phyloP scores from a whole-genome alignment of 805 yeast genomes.

The Kodamaea fukazawae region DNA sequence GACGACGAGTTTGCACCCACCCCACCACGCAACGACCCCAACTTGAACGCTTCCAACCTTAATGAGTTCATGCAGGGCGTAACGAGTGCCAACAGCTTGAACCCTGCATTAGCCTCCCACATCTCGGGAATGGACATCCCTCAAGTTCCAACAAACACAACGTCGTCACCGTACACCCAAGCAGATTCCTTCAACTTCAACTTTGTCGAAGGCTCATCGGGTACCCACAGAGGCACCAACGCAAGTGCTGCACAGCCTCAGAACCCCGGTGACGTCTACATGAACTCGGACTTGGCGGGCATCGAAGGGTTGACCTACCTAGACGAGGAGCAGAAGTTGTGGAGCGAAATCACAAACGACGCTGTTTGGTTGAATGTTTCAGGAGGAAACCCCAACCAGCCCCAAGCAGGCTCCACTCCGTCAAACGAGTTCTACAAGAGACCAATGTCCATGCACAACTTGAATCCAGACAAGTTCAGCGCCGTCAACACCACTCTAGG shows the following conservation, averaged over 20 bases:
- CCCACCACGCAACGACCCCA: neutral
- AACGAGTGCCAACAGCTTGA: slow-evolving; percentile 2
- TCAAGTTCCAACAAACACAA: neutral
- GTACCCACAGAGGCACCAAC: neutral
- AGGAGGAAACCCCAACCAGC: slow-evolving; percentile 21
- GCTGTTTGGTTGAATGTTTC: slow-evolving; percentile 64
- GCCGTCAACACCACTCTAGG: slow-evolving; percentile 1
- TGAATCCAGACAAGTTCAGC: slow-evolving; percentile 5
- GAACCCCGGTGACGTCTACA: slow-evolving; percentile 28
- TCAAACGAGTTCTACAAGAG: slow-evolving; percentile 14
- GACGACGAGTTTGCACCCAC: slow-evolving; percentile 41
- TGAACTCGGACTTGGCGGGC: slow-evolving; percentile 37
- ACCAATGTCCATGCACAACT: slow-evolving; percentile 6
- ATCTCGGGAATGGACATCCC: neutral
- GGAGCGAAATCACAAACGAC: slow-evolving; percentile 77
- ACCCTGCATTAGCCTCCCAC: neutral
- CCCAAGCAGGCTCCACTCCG: slow-evolving; percentile 10
- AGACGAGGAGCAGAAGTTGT: slow-evolving; percentile 50
- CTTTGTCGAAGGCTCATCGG: slow-evolving; percentile 2
- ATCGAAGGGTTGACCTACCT: slow-evolving; percentile 42
- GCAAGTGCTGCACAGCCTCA: slow-evolving; percentile 1
- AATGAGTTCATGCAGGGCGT: slow-evolving; percentile 7
- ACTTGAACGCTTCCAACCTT: slow-evolving; percentile 4
- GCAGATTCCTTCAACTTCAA: slow-evolving; percentile 20
- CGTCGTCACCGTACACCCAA: slow-evolving; percentile 14